A percentile compares a stretch with the other conserved stretches of the same genome.
Evolutionary conservation across 1,284 basidiomycete genomes (phyloP).

Genomic region (Fomitiporia mediterranea): DNA sequence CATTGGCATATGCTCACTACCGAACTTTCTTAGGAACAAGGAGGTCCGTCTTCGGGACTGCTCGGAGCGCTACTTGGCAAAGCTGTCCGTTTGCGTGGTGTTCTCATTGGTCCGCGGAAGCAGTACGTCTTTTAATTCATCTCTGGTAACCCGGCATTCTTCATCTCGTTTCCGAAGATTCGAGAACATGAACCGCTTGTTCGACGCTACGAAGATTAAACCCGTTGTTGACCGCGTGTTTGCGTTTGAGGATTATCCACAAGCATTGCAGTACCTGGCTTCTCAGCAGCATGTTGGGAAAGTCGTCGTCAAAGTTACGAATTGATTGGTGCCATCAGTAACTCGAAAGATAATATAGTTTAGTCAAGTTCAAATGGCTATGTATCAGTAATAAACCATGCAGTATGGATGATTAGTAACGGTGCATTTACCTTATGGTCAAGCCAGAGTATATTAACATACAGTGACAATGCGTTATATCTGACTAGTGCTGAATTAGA

Average conservation of each 20-base stretch:
- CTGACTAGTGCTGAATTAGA: too few relatives aligned
- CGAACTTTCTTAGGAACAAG: conserved; percentile 10
- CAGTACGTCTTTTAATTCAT: conserved; percentile 27
- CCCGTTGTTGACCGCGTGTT: conserved; percentile 51
- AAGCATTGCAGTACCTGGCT: conserved; percentile 42
- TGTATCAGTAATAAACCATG: too few relatives aligned
- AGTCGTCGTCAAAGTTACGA: conserved; percentile 40
- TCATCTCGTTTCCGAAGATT: conserved; percentile 32
- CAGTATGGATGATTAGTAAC: too few relatives aligned
- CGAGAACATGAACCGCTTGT: conserved; percentile 41
- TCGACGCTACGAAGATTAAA: conserved; percentile 36
- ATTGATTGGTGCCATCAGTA: too few relatives aligned
- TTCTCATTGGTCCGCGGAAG: conserved; percentile 32
- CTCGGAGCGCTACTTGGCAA: conserved; percentile 20
- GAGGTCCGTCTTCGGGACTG: conserved; percentile 18
- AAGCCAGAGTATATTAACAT: too few relatives aligned
- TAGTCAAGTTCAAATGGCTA: too few relatives aligned
- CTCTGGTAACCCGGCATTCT: too few relatives aligned
- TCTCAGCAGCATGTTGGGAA: conserved; percentile 45
- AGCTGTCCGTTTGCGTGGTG: conserved; percentile 30
- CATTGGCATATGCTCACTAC: neutral
- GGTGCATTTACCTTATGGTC: too few relatives aligned
- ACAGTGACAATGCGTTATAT: too few relatives aligned
- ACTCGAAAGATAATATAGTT: too few relatives aligned
- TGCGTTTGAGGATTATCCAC: conserved; percentile 39